phyloP scores from a whole-genome alignment of 176 grass and related monocot genomes.

The Oryza australiensis region DNA sequence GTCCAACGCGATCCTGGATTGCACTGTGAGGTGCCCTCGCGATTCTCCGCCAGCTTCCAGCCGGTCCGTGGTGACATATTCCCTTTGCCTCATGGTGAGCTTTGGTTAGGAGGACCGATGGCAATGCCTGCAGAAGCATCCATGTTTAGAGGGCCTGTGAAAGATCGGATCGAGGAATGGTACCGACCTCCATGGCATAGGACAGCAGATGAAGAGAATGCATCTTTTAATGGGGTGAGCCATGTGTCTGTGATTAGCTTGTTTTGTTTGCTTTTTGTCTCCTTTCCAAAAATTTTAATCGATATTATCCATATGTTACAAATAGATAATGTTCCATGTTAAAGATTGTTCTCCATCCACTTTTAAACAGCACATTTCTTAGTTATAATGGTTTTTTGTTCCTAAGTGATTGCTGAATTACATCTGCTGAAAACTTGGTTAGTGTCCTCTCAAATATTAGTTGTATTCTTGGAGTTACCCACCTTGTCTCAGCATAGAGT shows the following conservation, averaged over 20 bases:
- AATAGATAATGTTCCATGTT: constrained; percentile 15
- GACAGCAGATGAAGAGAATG: background rate
- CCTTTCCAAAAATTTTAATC: background rate
- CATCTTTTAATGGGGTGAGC: background rate
- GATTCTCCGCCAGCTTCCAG: background rate
- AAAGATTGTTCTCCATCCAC: background rate
- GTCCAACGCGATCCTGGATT: background rate
- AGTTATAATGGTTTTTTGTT: background rate
- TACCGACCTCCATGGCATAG: constrained; percentile 16
- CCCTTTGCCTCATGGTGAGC: background rate
- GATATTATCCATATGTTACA: background rate
- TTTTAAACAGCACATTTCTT: background rate
- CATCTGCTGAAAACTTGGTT: background rate
- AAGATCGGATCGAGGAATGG: constrained; percentile 37
- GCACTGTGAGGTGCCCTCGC: background rate
- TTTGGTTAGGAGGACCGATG: background rate
- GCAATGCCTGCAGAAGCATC: background rate
- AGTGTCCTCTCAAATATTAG: background rate
- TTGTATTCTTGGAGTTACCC: background rate
- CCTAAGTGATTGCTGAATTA: background rate
- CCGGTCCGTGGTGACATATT: background rate
- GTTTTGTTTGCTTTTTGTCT: background rate
- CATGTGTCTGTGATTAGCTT: background rate
- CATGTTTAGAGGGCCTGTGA: background rate
- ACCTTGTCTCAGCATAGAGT: background rate